Evolutionary conservation across 176 grass and related monocot species (phyloP).

Genomic region (Eragrostis nindensis): DNA sequence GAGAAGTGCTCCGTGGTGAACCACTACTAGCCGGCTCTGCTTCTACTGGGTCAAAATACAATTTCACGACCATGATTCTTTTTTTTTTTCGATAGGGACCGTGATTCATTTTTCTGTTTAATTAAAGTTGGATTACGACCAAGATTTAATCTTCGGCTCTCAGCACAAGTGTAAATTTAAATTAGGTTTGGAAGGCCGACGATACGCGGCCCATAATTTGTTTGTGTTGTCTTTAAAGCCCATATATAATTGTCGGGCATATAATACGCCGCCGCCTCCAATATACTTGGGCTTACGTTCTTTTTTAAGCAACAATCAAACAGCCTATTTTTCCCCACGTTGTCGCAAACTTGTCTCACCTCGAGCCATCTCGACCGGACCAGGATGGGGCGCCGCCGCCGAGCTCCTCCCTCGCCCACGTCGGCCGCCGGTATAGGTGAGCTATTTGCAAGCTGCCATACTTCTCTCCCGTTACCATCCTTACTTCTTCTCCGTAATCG

Average conservation of each 20-base stretch:
- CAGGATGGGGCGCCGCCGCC: not conserved
- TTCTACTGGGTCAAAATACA: not conserved
- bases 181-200: not conserved
- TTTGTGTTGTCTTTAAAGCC: too few relatives aligned
- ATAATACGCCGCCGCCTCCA: too few relatives aligned
- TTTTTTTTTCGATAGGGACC: not conserved
- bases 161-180: not conserved
- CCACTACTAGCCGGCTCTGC: slow-evolving; percentile 22
- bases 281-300: too few relatives aligned
- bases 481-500: too few relatives aligned
- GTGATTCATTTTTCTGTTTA: not conserved
- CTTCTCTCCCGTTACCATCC: too few relatives aligned
- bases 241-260: too few relatives aligned
- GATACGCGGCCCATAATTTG: too few relatives aligned
- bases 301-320: too few relatives aligned
- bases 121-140: not conserved
- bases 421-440: not conserved
- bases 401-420: not conserved
- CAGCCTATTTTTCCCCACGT: too few relatives aligned
- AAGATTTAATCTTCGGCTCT: not conserved
- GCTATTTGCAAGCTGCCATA: too few relatives aligned
- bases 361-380: too few relatives aligned
- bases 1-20: slow-evolving; percentile 46
- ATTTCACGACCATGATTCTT: not conserved
- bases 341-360: not conserved